Base-by-base conservation (phyloP, 75 land plant genomes). In the Cryptomeria japonica region DNA sequence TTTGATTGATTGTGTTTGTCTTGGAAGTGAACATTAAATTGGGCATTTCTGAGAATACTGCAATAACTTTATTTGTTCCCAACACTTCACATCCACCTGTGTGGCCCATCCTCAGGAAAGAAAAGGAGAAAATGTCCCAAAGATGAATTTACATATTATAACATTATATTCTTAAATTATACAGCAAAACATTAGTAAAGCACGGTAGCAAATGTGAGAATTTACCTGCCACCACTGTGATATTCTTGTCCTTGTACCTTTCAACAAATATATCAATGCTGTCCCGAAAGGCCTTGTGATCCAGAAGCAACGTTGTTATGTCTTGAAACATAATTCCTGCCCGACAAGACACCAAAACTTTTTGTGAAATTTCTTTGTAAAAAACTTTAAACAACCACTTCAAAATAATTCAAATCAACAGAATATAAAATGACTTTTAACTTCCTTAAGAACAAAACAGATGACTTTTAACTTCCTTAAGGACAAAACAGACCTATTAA, bases 311-410 rank as follows among this genome's bases (percentile, higher is more conserved):
- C 68, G 98, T 96, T 51, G 98, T 96, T 49, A 96, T 96, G 85
- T 96, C 98, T 56, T 93, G 95, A 89, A 96, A 96, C 93, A 93
- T 89, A 84, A 96, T 94, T 88, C 98, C 98, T 96, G 91, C 88
- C 1, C 75, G 7, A 55, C 37, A 83, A 83, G 8, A 11, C 84
- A n/a, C 82, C 51, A 72, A 90, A 47, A 84, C 55, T 5, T 80
- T 14, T 37, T 31, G 82, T 14, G 70, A 68, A 89, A 41, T 36
- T 68, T 39, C 36, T 61, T 44, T 41, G 61, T 55, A 31, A 79
- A 25, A 58, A 53, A 61, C 53, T 7, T 72, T 3, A 58, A 72
- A 53, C 41, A 36, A 86, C 32, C 34, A 32, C 61, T 16, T 61
- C 5, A 14, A 85, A n/a, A 84, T 38, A 84, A 9, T 16, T 61